Percentiles rank a stretch among this genome's conserved stretches.
These are phyloP conservation scores for Rhizoclosmatium sp. DNA, from an alignment of 192 early-diverging fungal species.

Conservation along the genomic window DNA sequence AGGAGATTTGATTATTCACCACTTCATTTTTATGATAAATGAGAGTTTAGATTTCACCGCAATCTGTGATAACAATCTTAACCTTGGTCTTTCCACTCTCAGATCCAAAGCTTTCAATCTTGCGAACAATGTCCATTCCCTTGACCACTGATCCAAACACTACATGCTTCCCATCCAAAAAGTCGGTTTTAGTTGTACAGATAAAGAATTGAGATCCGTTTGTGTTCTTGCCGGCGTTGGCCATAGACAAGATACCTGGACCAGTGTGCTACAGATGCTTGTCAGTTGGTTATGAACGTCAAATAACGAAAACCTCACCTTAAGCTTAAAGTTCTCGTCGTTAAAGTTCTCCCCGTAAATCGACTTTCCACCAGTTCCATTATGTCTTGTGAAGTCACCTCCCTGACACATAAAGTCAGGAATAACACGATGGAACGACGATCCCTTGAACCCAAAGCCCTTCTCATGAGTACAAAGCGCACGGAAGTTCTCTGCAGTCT, in stretches of 20 bases:
- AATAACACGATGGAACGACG: slow-evolving; percentile 88
- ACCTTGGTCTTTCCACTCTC: slow-evolving; percentile 36
- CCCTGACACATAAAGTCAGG: slow-evolving; percentile 74
- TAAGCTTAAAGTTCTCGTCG: slow-evolving; percentile 92
- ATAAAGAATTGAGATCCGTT: slow-evolving; percentile 80
- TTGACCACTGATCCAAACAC: slow-evolving; percentile 60
- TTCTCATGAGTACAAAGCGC: slow-evolving; percentile 57
- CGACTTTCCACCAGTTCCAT: slow-evolving; percentile 90
- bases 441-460: slow-evolving; percentile 75
- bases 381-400: slow-evolving; percentile 82
- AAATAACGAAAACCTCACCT: slow-evolving; percentile 45
- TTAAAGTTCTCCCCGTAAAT: slow-evolving; percentile 85
- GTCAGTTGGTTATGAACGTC: not conserved
- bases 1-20: not conserved
- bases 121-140: slow-evolving; percentile 67
- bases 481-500: slow-evolving; percentile 90
- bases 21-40: slow-evolving; percentile 10
- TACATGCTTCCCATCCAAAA: slow-evolving; percentile 69
- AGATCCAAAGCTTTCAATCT: slow-evolving; percentile 54
- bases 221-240: slow-evolving; percentile 57
- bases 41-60: slow-evolving; percentile 18
- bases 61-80: slow-evolving; percentile 32
- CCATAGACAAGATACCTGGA: slow-evolving; percentile 57
- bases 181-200: slow-evolving; percentile 82
- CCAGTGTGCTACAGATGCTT: slow-evolving; percentile 69